Conservation (phyloP, 2,329 filamentous ascomycete genomes). For the Stylonectria norvegica region DNA sequence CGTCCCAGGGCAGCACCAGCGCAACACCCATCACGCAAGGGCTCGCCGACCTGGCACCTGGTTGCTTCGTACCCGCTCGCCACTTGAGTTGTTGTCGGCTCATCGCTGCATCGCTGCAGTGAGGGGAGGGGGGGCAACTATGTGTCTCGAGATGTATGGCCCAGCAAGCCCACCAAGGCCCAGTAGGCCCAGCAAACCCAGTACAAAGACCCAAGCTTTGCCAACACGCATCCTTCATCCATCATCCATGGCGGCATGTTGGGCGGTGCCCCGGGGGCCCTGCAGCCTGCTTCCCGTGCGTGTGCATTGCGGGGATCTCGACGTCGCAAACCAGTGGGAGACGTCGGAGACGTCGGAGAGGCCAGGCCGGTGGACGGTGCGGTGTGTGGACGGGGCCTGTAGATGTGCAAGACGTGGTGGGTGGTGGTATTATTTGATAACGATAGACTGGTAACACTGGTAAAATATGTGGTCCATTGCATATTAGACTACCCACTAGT, state of each 20-base stretch:
- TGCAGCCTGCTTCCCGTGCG: constrained; percentile 26
- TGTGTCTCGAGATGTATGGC: constrained; percentile 30
- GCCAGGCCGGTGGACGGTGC: too few relatives aligned
- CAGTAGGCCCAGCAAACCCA: not conserved
- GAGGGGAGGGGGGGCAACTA: constrained; percentile 25
- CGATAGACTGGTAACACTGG: too few relatives aligned
- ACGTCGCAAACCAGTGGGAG: too few relatives aligned
- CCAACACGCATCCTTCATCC: not conserved
- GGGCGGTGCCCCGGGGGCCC: constrained; percentile 22
- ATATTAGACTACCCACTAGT: too few relatives aligned
- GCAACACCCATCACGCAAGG: constrained; percentile 9
- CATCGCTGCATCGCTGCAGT: constrained; percentile 29
- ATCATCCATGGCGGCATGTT: constrained; percentile 24
- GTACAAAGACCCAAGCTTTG: not conserved
- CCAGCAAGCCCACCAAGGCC: constrained; percentile 9
- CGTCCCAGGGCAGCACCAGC: not conserved
- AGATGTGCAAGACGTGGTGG: too few relatives aligned
- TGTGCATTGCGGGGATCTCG: constrained; percentile 23
- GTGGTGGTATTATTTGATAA: too few relatives aligned
- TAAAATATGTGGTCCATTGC: too few relatives aligned
- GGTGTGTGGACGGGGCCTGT: too few relatives aligned
- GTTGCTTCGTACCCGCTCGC: constrained; percentile 21
- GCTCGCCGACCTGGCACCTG: constrained; percentile 1
- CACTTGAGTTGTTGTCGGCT: constrained; percentile 31
- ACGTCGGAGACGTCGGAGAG: too few relatives aligned